Evolutionary conservation across 345 rosid genomes (phyloP).

Genomic region (Euphorbia tirucalli): DNA sequence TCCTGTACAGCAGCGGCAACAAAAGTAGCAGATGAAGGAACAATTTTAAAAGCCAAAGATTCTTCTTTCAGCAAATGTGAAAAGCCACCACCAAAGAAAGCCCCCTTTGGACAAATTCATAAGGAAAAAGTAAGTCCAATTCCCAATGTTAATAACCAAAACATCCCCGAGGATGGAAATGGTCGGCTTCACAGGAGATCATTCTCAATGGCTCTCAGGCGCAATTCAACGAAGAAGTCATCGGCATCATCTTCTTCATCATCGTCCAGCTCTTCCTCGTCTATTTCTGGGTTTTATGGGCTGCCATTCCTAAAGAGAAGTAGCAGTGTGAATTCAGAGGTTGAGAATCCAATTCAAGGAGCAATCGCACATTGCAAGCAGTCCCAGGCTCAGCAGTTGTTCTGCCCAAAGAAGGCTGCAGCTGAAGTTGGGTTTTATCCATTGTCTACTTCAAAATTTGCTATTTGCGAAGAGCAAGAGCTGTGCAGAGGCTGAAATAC

Average conservation of each 20-base stretch:
- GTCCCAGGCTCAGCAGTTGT: slow-evolving; percentile 42
- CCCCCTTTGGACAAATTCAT: slow-evolving; percentile 51
- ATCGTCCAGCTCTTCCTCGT: slow-evolving; percentile 8
- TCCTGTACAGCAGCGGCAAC: too few species aligned
- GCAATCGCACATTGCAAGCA: slow-evolving; percentile 91
- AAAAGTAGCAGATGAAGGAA: slow-evolving; percentile 44
- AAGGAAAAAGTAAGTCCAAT: slow-evolving; percentile 17
- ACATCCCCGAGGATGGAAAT: slow-evolving; percentile 16
- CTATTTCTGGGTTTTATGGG: slow-evolving; percentile 6
- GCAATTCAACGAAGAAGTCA: slow-evolving; percentile 22
- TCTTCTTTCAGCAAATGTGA: slow-evolving; percentile 22
- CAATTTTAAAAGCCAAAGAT: slow-evolving; percentile 36
- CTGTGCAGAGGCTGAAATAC: slow-evolving; percentile 50
- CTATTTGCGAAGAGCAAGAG: slow-evolving; percentile 52
- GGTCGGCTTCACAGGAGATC: slow-evolving; percentile 32
- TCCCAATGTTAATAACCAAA: slow-evolving; percentile 14
- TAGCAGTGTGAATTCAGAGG: slow-evolving; percentile 34
- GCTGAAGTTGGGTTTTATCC: slow-evolving; percentile 55
- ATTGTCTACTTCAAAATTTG: slow-evolving; percentile 45
- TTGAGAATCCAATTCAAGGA: slow-evolving; percentile 81
- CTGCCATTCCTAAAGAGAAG: slow-evolving; percentile 31
- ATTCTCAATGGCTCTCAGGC: slow-evolving; percentile 28
- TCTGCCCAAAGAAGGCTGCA: slow-evolving; percentile 40
- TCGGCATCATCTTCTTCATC: slow-evolving; percentile 13
- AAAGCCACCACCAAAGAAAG: slow-evolving; percentile 28